Base-by-base conservation (phyloP, 805 yeast species). In the Ogataea thermomethanolica region DNA sequence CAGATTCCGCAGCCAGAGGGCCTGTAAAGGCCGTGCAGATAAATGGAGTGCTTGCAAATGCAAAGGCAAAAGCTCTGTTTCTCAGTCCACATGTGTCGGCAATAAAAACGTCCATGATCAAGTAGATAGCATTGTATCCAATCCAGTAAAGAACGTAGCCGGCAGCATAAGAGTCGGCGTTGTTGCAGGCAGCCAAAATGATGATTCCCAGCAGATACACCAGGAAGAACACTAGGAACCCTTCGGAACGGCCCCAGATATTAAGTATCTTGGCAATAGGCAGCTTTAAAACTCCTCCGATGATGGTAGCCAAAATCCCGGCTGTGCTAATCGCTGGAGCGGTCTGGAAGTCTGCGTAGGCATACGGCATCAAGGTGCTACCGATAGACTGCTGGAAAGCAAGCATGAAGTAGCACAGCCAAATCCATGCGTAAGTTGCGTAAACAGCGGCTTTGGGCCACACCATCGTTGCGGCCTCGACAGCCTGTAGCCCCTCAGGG, bases 1-100 rank as follows among this genome's bases (percentile, higher is more conserved):
- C 59, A 7, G 69, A 58, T 11, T 58, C 42, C 20, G 62, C 58
- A 25, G 57, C 57, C 21, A 48, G 36, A 15, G 64, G 51, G 15
- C 65, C 68, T 11, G 58, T 49, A 49, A 54, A 64, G 4, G 62
- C 57, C n/a, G 68, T 55, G 33, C 58, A 53, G 35, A 64, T 61
- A 46, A 52, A 56, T 8, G 65, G 65, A 29, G 63, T 46, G 23
- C 45, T 37, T 17, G 59, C 45, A 34, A 54, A 57, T 5, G 56
- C 66, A 37, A 56, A 55, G 6, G 59, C 51, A 35, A 64, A 50
- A 12, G 61, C 64, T 45, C 69, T 54, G 48, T 61, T 56, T 27
- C 41, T 43, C 43, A 59, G 33, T 11, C 56, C 54, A 25, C 55
- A 41, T n/a, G 56, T 53, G 45, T 59, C 64, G 32, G 62, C 59